Evolutionary conservation across 768 basidiomycete genomes (phyloP).

Genomic region (Mycena leptocephala): DNA sequence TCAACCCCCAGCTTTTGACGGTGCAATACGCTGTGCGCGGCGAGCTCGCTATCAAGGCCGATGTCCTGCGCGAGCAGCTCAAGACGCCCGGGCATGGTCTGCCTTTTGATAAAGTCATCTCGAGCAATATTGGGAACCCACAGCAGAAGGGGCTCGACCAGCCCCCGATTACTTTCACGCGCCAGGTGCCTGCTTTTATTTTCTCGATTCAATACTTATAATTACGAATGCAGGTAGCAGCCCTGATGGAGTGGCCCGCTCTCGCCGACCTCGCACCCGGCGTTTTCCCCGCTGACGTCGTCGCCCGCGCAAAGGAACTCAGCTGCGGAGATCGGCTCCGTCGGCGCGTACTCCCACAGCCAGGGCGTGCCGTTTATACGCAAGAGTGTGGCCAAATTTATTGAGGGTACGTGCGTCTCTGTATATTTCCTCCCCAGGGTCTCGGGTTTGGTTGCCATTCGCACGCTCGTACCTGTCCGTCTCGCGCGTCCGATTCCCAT

Average conservation of each 20-base stretch:
- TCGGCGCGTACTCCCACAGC: constrained; percentile 96
- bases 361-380: constrained; percentile 65
- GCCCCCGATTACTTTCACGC: constrained; percentile 92
- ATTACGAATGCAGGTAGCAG: constrained; percentile 64
- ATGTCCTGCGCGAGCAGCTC: constrained; percentile 83
- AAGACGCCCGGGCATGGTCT: constrained; percentile 73
- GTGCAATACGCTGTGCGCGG: constrained; percentile 99
- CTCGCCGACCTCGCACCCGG: constrained; percentile 83
- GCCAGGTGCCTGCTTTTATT: constrained; percentile 93
- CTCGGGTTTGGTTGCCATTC: neutral
- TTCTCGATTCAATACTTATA: neutral
- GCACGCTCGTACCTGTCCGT: neutral
- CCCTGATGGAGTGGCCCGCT: constrained; percentile 93
- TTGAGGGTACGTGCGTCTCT: constrained; percentile 74
- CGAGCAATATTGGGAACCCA: constrained; percentile 98
- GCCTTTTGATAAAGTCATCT: constrained; percentile 92
- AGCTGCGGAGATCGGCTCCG: constrained; percentile 89
- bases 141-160: constrained; percentile 97
- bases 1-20: constrained; percentile 89
- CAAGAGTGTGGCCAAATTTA: constrained; percentile 90
- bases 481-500: no score
- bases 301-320: constrained; percentile 87
- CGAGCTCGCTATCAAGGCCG: constrained; percentile 96
- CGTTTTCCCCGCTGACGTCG: constrained; percentile 91
- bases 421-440: no score